A percentile compares a stretch with the other conserved stretches of the same genome.
These are phyloP conservation scores for Exophiala oligosperma DNA, from an alignment of 2,329 filamentous ascomycete species.

Conservation along the genomic window DNA sequence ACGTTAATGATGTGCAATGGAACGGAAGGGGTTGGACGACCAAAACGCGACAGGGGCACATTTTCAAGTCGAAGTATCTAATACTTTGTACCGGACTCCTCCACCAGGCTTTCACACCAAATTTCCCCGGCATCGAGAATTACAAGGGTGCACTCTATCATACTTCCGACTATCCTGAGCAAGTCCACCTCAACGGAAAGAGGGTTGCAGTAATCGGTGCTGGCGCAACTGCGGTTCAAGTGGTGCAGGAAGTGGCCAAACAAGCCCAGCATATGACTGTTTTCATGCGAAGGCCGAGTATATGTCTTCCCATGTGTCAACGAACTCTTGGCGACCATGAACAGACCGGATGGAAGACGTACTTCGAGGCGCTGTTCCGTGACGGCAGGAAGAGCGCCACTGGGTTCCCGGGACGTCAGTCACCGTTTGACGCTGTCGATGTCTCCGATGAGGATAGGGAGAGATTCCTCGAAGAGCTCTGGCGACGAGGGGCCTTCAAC, in stretches of 20 bases:
- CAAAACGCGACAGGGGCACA: conserved; percentile 35
- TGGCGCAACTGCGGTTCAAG: conserved; percentile 64
- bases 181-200: conserved; percentile 58
- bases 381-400: conserved; percentile 38
- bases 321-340: conserved; percentile 47
- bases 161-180: conserved; percentile 60
- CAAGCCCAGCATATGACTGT: conserved; percentile 50
- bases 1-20: conserved; percentile 37
- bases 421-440: conserved; percentile 61
- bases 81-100: neutral
- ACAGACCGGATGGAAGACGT: conserved; percentile 52
- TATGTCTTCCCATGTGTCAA: conserved; percentile 62
- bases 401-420: conserved; percentile 53
- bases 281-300: conserved; percentile 65
- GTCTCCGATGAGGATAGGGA: conserved; percentile 46
- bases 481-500: conserved; percentile 54
- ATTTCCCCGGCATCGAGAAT: conserved; percentile 61
- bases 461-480: conserved; percentile 50
- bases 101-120: conserved; percentile 50
- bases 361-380: conserved; percentile 11
- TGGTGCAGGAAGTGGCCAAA: conserved; percentile 60
- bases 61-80: neutral
- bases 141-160: conserved; percentile 62
- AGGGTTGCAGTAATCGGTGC: conserved; percentile 65
- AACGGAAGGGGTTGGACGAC: conserved; percentile 41